Conservation (phyloP, 257 asterid genomes). For the Parsonsia alboflavescens region DNA sequence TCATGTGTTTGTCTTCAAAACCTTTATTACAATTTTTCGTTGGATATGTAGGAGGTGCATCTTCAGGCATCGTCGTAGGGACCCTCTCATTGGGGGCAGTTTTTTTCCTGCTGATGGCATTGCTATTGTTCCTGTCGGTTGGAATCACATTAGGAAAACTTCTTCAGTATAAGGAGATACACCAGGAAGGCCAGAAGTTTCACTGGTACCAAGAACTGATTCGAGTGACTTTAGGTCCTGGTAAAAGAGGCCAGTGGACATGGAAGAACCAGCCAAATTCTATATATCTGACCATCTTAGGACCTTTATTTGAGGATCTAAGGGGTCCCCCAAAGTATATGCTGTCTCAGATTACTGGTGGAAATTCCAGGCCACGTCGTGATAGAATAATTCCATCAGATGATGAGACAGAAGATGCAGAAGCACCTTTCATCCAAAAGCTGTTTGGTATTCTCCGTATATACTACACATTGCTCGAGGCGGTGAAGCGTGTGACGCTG, state of each 20-base stretch:
- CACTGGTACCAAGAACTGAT: conserved; percentile 91
- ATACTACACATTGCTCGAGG: conserved; percentile 71
- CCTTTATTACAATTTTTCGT: background rate
- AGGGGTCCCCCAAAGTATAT: conserved; percentile 97
- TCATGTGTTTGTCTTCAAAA: background rate
- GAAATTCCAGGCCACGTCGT: conserved; percentile 29
- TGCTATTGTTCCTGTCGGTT: conserved; percentile 62
- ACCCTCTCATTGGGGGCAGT: conserved; percentile 54
- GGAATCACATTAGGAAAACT: conserved; percentile 83
- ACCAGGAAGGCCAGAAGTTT: conserved; percentile 53
- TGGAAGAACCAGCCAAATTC: conserved; percentile 61
- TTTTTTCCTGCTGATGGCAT: conserved; percentile 48
- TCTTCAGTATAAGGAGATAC: conserved; percentile 91
- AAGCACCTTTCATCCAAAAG: conserved; percentile 81
- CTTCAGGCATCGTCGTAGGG: conserved; percentile 63
- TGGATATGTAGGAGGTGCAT: conserved; percentile 45
- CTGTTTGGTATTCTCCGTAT: conserved; percentile 81
- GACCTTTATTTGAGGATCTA: conserved; percentile 90
- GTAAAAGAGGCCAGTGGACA: conserved; percentile 97
- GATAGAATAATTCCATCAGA: conserved; percentile 76
- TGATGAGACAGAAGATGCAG: conserved; percentile 90
- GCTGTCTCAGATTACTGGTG: conserved; percentile 72
- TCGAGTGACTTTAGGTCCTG: conserved; percentile 85
- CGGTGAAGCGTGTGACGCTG: conserved; percentile 45
- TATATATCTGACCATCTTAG: conserved; percentile 43